These are phyloP conservation scores for Blastocladiella emersonii DNA, from an alignment of 371 early-diverging fungal species.

Conservation along the genomic window DNA sequence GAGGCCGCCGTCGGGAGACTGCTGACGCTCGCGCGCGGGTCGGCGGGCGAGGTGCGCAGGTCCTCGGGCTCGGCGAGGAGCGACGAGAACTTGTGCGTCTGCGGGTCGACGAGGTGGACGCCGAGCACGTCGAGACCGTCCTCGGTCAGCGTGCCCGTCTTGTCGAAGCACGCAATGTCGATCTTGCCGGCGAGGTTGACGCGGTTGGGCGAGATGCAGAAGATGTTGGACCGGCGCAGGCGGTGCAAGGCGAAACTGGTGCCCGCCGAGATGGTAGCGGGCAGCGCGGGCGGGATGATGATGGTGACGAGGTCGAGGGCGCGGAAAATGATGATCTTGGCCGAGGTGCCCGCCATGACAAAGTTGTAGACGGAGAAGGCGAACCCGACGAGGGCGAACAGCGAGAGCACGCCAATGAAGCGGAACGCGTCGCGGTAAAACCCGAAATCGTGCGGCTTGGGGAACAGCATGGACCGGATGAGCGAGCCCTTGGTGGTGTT, in stretches of 20 bases:
- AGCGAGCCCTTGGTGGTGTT: slow-evolving; percentile 92
- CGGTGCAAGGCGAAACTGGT: slow-evolving; percentile 83
- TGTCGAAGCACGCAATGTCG: slow-evolving; percentile 97
- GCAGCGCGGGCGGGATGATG: slow-evolving; percentile 91
- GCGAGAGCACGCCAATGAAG: slow-evolving; percentile 77
- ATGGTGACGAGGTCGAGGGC: slow-evolving; percentile 89
- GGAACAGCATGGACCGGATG: slow-evolving; percentile 88
- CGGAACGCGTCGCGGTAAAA: slow-evolving; percentile 92
- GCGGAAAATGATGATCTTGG: slow-evolving; percentile 56
- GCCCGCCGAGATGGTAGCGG: slow-evolving; percentile 94
- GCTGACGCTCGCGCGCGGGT: slow-evolving; percentile 70
- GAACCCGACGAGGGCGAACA: slow-evolving; percentile 71
- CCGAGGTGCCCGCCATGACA: slow-evolving; percentile 53
- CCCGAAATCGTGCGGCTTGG: slow-evolving; percentile 83
- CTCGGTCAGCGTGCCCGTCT: slow-evolving; percentile 98
- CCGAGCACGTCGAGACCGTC: slow-evolving; percentile 96
- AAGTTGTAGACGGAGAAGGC: slow-evolving; percentile 72
- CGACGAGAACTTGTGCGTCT: background rate
- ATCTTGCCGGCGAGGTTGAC: slow-evolving; percentile 94
- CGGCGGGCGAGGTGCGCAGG: slow-evolving; percentile 35
- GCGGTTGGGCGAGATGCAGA: slow-evolving; percentile 84
- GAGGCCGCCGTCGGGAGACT: background rate
- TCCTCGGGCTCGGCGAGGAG: slow-evolving; percentile 5
- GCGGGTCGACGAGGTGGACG: slow-evolving; percentile 32
- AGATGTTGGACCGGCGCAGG: slow-evolving; percentile 68